Conservation (phyloP, 441 rosid species). For the Syzygium malaccense region DNA sequence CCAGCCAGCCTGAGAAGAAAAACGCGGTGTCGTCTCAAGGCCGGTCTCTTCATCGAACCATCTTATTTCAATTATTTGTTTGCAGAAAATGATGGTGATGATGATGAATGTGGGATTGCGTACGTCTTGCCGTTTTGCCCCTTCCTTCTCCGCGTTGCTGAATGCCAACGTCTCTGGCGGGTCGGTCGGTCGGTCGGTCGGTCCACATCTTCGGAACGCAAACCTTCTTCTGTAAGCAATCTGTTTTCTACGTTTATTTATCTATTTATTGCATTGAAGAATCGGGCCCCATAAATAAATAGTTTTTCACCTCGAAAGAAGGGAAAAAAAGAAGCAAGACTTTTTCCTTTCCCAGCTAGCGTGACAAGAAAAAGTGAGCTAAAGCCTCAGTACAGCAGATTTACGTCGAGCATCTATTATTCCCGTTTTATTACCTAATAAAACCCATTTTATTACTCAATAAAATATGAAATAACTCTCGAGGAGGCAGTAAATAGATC, state of each 20-base stretch:
- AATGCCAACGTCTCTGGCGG: background rate
- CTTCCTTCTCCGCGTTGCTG: background rate
- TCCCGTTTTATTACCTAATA: too few species aligned
- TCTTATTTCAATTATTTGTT: background rate
- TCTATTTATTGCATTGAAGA: background rate
- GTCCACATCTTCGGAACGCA: background rate
- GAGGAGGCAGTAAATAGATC: too few species aligned
- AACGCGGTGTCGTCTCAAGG: background rate
- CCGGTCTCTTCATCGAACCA: background rate
- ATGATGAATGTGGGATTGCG: background rate
- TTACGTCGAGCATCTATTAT: too few species aligned
- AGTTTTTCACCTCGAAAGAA: too few species aligned
- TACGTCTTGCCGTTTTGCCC: background rate
- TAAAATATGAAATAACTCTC: too few species aligned
- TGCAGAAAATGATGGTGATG: background rate
- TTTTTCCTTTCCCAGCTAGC: too few species aligned
- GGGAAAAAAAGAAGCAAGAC: too few species aligned
- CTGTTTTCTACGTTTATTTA: background rate
- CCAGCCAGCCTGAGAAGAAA: background rate
- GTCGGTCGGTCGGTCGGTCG: background rate
- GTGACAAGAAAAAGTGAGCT: too few species aligned
- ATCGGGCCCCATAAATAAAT: background rate
- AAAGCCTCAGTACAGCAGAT: too few species aligned
- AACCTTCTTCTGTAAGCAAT: background rate
- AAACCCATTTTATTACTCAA: too few species aligned